Base-by-base conservation (phyloP, 495 filamentous ascomycete species). In the Talaromyces trachyspermus region DNA sequence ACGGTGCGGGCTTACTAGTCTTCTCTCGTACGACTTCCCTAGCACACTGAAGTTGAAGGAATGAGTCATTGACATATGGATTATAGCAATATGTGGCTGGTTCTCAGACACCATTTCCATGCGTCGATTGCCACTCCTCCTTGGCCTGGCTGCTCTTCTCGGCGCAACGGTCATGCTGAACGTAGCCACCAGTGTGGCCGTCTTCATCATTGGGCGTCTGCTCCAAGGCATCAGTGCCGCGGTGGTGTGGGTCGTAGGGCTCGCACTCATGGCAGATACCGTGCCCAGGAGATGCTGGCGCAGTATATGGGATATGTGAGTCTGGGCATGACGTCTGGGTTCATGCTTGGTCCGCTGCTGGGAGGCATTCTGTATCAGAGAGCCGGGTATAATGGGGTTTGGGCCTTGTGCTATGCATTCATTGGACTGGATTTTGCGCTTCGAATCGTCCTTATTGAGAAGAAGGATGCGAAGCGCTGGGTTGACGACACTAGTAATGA, bases 171-270 rank as follows among this genome's bases (percentile, higher is more conserved):
- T 77, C 0, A 58, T 86, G 43, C 64, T 86, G 1, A 75, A 72
- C 5, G 24, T 75, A 5, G 78, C 80, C 0, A 61, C 65, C 39
- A 76, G 59, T 20, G 48, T 84, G 7, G 46, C 66, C 2, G 60
- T 79, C 2, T 66, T 85, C 17, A 60, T 75, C 4, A 15, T 79
- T 6, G 81, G 80, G 7, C 63, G 83, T 18, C 48, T 84, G 6
- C 55, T 85, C 15, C 80, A 87, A 57, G 81, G 83, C 5, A 59
- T 75, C 4, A 78, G 77, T 50, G 76, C 71, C 4, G 81, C 80
- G 2, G 68, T 81, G 32, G 81, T 86, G 0, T 81, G 78, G 69
- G 81, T 81, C 0, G 71, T 81, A 15, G 78, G 80, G 1, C 60
- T 85, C 18, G 77, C 81, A 0, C 59, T 84, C 40, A 62, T 78